Base-by-base conservation (phyloP, 2,329 filamentous ascomycete genomes). In the Aspergillus amoenus region DNA sequence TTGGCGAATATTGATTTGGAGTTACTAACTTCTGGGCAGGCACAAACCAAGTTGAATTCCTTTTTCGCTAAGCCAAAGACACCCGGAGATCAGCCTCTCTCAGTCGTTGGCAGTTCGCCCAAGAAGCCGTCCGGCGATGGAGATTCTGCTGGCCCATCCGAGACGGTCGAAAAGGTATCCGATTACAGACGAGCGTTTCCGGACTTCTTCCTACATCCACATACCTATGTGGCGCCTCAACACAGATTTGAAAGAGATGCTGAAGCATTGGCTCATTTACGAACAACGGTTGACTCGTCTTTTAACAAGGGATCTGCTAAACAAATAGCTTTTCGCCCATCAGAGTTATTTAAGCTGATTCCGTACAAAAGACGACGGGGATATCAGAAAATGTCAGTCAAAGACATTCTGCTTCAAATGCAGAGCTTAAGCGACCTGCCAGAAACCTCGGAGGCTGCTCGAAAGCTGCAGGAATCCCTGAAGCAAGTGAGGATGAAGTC, bases 191-290 rank as follows among this genome's bases (percentile, higher is more conserved):
- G 85, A 63, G 78, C 82, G 37, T 97, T 97, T 67, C 83, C 91
- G 32, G 87, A 90, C 0, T 97, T 97, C 72, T 93, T 89, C 61
- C 69, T 94, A 45, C 88, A 91, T 57, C 81, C 86, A 3, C 83
- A 91, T 66, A 89, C 91, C 1, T 83, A 76, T n/a, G 65, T 97
- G 52, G 91, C 92, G 0, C 80, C 82, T 0, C 64, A 65, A 1
- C 76, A 80, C 48, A 79, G 78, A 2, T 84, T 84, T 27, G 71
- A 80, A 40, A 80, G 87, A 70, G 86, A 90, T 62, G 70, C 81
- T 1, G 79, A 85, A 58, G 82, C 84, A 0, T 77, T 79, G 24
- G 68, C 78, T n/a, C 75, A 86, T 83, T 70, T 80, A 78, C 27
- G 81, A 9, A 72, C 79, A 21, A 79, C 80, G 13, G 73, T 80